Percentiles rank a stretch among this genome's conserved stretches.
Evolutionary conservation across 495 filamentous ascomycete species (phyloP).

Genomic region (Bombardia bombarda): DNA sequence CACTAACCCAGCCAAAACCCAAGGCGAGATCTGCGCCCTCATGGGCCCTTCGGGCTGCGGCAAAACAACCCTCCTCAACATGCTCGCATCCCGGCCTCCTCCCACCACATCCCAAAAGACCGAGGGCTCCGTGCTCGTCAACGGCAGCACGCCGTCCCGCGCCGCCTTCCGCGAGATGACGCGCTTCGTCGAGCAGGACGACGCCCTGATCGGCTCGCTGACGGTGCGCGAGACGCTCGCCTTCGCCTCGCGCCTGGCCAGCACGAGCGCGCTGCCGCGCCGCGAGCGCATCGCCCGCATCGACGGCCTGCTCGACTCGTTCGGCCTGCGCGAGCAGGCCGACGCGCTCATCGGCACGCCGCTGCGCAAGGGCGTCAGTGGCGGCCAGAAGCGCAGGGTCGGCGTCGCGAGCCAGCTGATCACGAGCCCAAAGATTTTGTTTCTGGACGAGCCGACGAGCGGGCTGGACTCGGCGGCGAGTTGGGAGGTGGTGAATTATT

Average conservation of each 20-base stretch:
- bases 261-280: slow-evolving; percentile 12
- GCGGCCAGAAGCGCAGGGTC: slow-evolving; percentile 72
- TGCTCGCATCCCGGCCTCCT: slow-evolving; percentile 63
- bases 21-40: slow-evolving; percentile 64
- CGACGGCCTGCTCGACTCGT: slow-evolving; percentile 74
- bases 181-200: slow-evolving; percentile 79
- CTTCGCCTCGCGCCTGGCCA: slow-evolving; percentile 74
- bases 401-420: slow-evolving; percentile 73
- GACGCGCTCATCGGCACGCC: slow-evolving; percentile 68
- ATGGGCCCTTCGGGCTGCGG: slow-evolving; percentile 73
- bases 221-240: slow-evolving; percentile 70
- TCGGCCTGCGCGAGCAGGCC: slow-evolving; percentile 65
- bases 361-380: slow-evolving; percentile 68
- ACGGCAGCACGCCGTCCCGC: slow-evolving; percentile 37
- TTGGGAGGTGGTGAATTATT: slow-evolving; percentile 71
- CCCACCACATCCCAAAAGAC: slow-evolving; percentile 28
- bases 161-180: slow-evolving; percentile 43
- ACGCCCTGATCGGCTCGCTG: slow-evolving; percentile 69
- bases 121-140: slow-evolving; percentile 45
- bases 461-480: slow-evolving; percentile 75
- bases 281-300: slow-evolving; percentile 71
- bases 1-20: neutral
- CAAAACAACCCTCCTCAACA: slow-evolving; percentile 72
- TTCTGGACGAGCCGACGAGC: slow-evolving; percentile 76
- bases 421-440: slow-evolving; percentile 68